Percentiles rank a stretch among this genome's conserved stretches.
Evolutionary conservation across 805 yeast species (phyloP).

Genomic region (Monosporozyma unispora): DNA sequence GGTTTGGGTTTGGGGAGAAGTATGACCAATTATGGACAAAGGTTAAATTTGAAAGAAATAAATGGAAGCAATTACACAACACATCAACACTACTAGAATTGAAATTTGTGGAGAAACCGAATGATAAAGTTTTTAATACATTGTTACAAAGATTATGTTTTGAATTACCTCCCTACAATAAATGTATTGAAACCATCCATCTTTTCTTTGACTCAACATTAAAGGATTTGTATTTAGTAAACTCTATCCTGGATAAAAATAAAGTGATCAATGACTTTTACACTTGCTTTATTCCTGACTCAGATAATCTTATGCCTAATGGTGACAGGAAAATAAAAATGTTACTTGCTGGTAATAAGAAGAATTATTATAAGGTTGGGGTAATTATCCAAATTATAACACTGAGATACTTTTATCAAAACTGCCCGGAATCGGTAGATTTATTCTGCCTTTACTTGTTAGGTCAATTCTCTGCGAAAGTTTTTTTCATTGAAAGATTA

Average conservation of each 20-base stretch:
- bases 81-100: conserved; percentile 15
- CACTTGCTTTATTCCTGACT: conserved; percentile 9
- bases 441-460: conserved; percentile 15
- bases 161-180: conserved; percentile 18
- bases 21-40: conserved; percentile 18
- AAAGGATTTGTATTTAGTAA: conserved; percentile 9
- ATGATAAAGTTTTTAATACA: not conserved
- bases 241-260: conserved; percentile 11
- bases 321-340: conserved; percentile 7
- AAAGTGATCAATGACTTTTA: conserved; percentile 19
- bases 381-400: conserved; percentile 19
- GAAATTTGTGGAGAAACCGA: conserved; percentile 6
- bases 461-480: conserved; percentile 24
- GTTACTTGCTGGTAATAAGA: conserved; percentile 10
- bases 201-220: conserved; percentile 12
- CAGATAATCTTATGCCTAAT: conserved; percentile 3
- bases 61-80: conserved; percentile 13
- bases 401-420: conserved; percentile 9
- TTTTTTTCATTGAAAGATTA: conserved; percentile 21
- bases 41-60: conserved; percentile 19
- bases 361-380: conserved; percentile 24
- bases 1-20: conserved; percentile 13
- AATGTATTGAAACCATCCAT: conserved; percentile 7
- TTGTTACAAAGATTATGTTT: not conserved
- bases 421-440: conserved; percentile 15